Conservation (phyloP, 176 grass and related monocot genomes). For the Eragrostis curvula region DNA sequence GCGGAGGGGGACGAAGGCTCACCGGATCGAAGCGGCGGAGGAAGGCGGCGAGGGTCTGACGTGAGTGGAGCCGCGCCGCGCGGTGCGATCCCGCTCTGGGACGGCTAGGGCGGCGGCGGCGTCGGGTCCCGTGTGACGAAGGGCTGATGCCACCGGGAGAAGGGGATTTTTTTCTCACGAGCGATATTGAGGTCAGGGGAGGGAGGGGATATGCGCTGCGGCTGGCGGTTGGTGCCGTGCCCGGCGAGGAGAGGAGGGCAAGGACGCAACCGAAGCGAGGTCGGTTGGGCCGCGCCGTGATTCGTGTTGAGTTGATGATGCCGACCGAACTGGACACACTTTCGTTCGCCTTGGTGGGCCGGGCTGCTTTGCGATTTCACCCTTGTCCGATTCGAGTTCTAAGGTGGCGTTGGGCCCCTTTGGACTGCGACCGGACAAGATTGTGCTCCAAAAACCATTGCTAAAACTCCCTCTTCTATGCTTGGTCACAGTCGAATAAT, state of each 20-base stretch:
- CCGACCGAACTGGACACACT: background rate
- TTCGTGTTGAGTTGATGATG: background rate
- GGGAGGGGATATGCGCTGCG: background rate
- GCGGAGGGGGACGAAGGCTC: background rate
- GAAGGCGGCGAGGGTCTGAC: background rate
- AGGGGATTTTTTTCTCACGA: background rate
- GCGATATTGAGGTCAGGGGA: background rate
- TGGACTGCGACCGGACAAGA: too few species aligned
- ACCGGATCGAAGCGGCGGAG: slow-evolving; percentile 8
- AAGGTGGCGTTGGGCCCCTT: too few species aligned
- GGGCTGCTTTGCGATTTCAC: too few species aligned
- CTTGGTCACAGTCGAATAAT: too few species aligned
- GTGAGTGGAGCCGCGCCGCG: background rate
- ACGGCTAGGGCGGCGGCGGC: background rate
- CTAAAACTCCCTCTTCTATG: too few species aligned
- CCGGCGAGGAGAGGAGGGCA: background rate
- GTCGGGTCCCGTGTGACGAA: background rate
- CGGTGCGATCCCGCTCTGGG: background rate
- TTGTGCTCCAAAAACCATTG: too few species aligned
- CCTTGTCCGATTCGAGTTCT: too few species aligned
- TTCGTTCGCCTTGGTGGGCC: too few species aligned
- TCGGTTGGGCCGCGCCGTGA: background rate
- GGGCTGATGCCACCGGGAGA: background rate
- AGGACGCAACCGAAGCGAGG: background rate
- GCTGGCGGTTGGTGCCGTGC: background rate